phyloP scores from a whole-genome alignment of 257 asterid genomes.

The Nemophila menziesii region DNA sequence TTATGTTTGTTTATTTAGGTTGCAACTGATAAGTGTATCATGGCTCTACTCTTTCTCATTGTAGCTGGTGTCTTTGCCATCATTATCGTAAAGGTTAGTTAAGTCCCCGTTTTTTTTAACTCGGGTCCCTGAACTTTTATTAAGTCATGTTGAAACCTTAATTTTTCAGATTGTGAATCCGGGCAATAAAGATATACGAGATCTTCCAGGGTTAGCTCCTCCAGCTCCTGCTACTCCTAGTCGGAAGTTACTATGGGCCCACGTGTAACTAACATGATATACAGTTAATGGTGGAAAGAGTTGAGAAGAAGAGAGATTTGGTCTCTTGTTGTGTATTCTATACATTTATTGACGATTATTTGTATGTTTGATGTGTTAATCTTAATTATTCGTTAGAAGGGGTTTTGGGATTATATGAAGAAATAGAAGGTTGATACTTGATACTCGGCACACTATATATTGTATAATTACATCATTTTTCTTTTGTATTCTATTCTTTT shows the following conservation, averaged over 20 bases:
- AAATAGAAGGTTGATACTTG: conserved; percentile 1
- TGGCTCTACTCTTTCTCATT: conserved; percentile 81
- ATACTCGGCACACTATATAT: conserved; percentile 1
- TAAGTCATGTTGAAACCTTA: neutral
- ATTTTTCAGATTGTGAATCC: conserved; percentile 76
- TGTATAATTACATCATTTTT: neutral
- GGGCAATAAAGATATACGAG: conserved; percentile 64
- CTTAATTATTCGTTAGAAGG: neutral
- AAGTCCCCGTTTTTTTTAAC: no score
- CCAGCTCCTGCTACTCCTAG: conserved; percentile 97
- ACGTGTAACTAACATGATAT: conserved; percentile 9
- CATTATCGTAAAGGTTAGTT: conserved; percentile 84
- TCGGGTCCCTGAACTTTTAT: no score
- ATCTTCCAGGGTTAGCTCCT: conserved; percentile 94
- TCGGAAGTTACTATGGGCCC: conserved; percentile 58
- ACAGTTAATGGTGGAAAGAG: neutral
- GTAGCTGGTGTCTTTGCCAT: conserved; percentile 83
- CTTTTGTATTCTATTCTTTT: no score
- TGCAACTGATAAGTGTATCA: conserved; percentile 96
- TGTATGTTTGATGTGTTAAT: conserved; percentile 3
- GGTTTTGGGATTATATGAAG: neutral
- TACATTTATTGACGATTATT: conserved; percentile 4
- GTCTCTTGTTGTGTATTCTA: neutral
- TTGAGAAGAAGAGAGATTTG: neutral
- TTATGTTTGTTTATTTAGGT: conserved; percentile 48